Evolutionary conservation across 2,329 filamentous ascomycete species (phyloP), one percentile per base, ranked within the genome.

Genomic region (Fusarium citri): DNA sequence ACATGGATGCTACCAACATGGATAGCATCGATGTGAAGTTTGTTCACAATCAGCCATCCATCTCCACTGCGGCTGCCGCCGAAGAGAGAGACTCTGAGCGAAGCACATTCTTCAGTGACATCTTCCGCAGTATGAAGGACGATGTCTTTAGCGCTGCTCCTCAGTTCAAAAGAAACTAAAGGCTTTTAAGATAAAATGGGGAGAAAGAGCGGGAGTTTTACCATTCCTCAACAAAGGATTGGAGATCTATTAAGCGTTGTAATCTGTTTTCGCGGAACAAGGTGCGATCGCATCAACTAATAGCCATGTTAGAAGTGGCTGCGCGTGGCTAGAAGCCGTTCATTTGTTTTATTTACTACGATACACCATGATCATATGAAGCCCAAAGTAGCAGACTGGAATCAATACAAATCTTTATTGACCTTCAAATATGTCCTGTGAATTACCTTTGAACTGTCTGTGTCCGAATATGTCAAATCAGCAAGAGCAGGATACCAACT

Each of bases 111-210:
- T 76, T 90, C 28, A 81, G 76, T 53, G 85, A 87, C 73, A 69
- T 90, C 51, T 88, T 86, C 85, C 84, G 82, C 74, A 86, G 87
- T 15, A 78, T 90, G 58, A 77, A 86, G n/a, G 85, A 89, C 23
- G 85, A 88, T 65, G 66, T 82, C 20, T 60, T 81, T 20, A 74
- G 78, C 4, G 31, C 51, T 9, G 56, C 53, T 23, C 25, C 47
- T 11, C 50, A 66, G 25, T 34, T 60, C 65, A 53, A 53, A 59
- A 60, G 72, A 70, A 53, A 51, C 34, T 59, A 34, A 47, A 43
- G 41, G 18, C n/a, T 15, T 23, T 16, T 49, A 20, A 31, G 28
- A 50, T 37, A 25, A 37, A 50, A 49, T n/a, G 8, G 47, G 43
- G 66, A 59, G 56, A 47, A 26, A 25, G 53, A 46, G 28, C 10